Evolutionary conservation across 208 protist species (phyloP), one percentile per base, ranked within the genome.

Genomic region (Leishmania guyanensis): DNA sequence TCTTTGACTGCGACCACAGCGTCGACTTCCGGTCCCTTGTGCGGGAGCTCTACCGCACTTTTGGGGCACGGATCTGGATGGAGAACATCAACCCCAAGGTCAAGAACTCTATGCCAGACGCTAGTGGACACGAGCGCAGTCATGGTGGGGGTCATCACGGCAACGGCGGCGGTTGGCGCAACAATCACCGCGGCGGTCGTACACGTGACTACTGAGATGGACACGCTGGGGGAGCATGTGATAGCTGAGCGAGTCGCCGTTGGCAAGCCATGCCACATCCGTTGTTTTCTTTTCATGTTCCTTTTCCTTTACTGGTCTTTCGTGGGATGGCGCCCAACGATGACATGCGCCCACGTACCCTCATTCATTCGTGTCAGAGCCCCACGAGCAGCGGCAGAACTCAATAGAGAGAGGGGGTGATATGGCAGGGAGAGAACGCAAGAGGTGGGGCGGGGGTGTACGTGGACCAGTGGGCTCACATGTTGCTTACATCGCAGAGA

Each of bases 61-160:
- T 97, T 81, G 89, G 92, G 51, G 96, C 94, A 3, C 91, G 96
- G 17, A 98, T 98, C 68, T 98, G 96, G 95, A 98, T 98, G 94
- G 92, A 97, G 81, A 97, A 97, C 79, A 87, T 96, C 69, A 97
- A 97, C 86, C 90, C 93, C 33, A 88, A 90, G 77, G 93, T 97
- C 73, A 93, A 93, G 84, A 97, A 97, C 87, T 73, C 84, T 8
- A 93, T 97, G 87, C 93, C 93, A 2, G 89, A 86, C 46, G 74
- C 80, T 10, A 64, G 79, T 71, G 80, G 78, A 62, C 74, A 87
- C 70, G 84, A 86, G 50, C 88, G 84, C 70, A 70, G 84, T n/a
- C 79, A 79, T 58, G 54, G 77, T 60, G 56, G 75, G 54, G 75
- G 73, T 53, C 71, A 81, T 50, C 74, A 72, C 79, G 75, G 81